Base-by-base conservation (phyloP, 768 basidiomycete species). In the Lanmaoa rubissima region DNA sequence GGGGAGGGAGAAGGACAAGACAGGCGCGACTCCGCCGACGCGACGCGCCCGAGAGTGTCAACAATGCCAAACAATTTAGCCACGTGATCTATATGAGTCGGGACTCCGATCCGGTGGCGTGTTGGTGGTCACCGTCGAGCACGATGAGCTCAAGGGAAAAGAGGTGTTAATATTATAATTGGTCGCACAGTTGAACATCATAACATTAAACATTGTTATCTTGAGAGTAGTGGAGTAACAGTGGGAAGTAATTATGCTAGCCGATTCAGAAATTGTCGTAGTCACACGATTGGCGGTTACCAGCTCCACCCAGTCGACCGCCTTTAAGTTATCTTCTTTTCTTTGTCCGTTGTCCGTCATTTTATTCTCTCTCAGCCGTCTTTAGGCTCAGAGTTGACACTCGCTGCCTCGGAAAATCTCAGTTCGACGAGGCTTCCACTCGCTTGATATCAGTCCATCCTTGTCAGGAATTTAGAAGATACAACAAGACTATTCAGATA, bases 401-500 rank as follows among this genome's bases (percentile, higher is more conserved):
- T 61, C 61, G 61, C 65, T 63, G 68, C 47, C 70, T 66, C 64
- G 54, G 28, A 58, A 44, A 57, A 54, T 57, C 13, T 44, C 19
- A 24, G 56, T 58, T 58, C 48, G 48, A 51, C 65, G 63, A 56
- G 69, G 65, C 66, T 68, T 71, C 66, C 69, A 57, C 61, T 71
- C 69, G 26, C 58, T 71, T 72, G 45, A 61, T 58, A 69, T 55
- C 63, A 44, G 47, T 32, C 46, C 31, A 42, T 61, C 42, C 36
- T 50, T 46, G 17, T 39, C 38, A 17, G 48, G 17, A 43, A 51
- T 38, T 34, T 34, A 40, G 42, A 44, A 45, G 45, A 53, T 55
- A 54, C 38, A 46, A 48, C 45, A 50, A 46, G 19, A 36, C 34
- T 53, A 51, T 44, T 38, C 53, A 46, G 58, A 67, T 64, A 67